Evolutionary conservation across 2,329 filamentous ascomycete species (phyloP), one percentile per base, ranked within the genome.

Genomic region (Apiospora kogelbergensis): DNA sequence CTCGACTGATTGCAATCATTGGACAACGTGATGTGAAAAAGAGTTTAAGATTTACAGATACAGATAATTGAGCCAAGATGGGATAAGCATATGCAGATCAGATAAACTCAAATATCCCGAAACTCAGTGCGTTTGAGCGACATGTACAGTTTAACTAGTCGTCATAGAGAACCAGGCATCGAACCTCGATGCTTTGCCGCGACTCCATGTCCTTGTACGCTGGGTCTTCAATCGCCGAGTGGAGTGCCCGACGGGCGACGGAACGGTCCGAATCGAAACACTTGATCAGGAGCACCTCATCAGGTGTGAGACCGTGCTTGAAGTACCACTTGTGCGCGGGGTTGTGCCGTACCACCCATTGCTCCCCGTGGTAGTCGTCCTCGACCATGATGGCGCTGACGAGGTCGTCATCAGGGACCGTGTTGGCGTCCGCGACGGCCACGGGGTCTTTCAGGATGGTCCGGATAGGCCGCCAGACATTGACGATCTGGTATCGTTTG

Each of bases 151-250:
- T 37, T 65, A 65, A 40, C 63, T 65, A 65, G 37, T 65, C 63
- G 10, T 65, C 63, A 24, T 42, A 65, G 79, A 65, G 88, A 87
- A 87, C 84, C 70, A 88, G 77, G 1, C 82, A 80, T 60, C 86
- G 75, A 4, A 89, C 78, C 76, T 89, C 87, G 69, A 88, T 87
- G 75, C 85, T 88, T 80, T 87, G 90, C 72, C 91, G 82, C 1
- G 84, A 79, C 42, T 84, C 80, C 37, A 65, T 3, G 24, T 65
- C n/a, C 66, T 80, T 76, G 13, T 77, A 69, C 1, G 78, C 80
- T 1, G 80, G 76, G 73, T 87, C 82, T 40, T 78, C 77, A 80
- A 89, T 88, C 3, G 86, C 84, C 17, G 81, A 81, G 73, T 89
- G 86, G 22, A 85, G 85, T 24, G 85, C 82, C 4, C 85, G 74